These are phyloP conservation scores for Rosa lucieae DNA, from an alignment of 306 rosid genomes.

Conservation along the genomic window DNA sequence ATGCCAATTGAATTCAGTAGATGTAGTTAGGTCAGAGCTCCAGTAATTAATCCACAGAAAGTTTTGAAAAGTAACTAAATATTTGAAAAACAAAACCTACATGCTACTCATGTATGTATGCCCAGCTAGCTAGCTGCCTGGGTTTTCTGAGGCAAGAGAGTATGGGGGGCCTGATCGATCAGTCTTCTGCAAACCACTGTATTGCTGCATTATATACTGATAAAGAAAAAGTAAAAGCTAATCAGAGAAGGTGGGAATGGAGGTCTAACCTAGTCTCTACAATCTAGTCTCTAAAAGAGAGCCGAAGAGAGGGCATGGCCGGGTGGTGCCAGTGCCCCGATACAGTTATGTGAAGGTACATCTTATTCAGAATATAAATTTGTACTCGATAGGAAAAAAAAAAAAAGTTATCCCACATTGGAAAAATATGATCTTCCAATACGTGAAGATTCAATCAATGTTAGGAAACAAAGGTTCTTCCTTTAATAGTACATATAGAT, in stretches of 20 bases:
- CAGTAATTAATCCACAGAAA: background rate
- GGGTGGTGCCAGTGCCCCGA: background rate
- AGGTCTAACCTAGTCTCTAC: background rate
- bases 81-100: background rate
- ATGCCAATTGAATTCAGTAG: background rate
- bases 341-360: background rate
- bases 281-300: background rate
- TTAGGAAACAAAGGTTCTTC: too few species aligned
- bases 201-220: background rate
- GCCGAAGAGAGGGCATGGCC: background rate
- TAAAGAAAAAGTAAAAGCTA: background rate
- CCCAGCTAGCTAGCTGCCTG: background rate
- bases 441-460: too few species aligned
- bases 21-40: background rate
- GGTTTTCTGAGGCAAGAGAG: background rate
- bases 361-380: background rate
- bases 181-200: background rate
- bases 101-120: background rate
- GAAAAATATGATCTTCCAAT: too few species aligned
- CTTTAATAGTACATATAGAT: too few species aligned
- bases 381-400: too few species aligned
- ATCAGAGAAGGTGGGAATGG: background rate
- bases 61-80: constrained; percentile 4
- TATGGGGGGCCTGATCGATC: background rate
- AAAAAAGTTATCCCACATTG: background rate